These are phyloP conservation scores for Colletotrichum agaves DNA, from an alignment of 2,329 filamentous ascomycete genomes.

Conservation along the genomic window DNA sequence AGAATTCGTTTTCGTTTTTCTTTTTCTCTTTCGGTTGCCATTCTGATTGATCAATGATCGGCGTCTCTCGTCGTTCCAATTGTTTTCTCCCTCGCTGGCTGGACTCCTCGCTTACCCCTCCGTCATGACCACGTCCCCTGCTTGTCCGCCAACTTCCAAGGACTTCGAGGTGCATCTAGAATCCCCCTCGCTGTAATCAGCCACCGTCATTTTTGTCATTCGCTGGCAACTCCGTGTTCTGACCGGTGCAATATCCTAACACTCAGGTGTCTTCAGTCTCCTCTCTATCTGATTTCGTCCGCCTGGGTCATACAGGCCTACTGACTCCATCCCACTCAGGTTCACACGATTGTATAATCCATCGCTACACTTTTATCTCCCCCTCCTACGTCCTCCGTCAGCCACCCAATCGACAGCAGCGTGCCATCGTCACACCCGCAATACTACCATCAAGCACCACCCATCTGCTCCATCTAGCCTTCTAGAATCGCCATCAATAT, in stretches of 20 bases:
- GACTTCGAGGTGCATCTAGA: conserved; percentile 31
- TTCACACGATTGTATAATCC: conserved; percentile 9
- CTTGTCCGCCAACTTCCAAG: conserved; percentile 13
- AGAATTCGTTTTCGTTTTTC: neutral
- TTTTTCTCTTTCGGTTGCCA: neutral
- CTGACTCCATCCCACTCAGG: conserved; percentile 21
- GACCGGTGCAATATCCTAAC: neutral
- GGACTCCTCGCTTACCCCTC: conserved; percentile 15
- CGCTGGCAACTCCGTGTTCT: conserved; percentile 12
- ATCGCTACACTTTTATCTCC: neutral
- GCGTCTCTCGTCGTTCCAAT: conserved; percentile 3
- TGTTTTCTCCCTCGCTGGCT: neutral
- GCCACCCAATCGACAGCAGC: conserved; percentile 1
- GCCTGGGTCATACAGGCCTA: neutral
- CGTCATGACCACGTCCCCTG: neutral
- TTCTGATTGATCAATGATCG: conserved; percentile 24
- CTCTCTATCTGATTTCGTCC: neutral
- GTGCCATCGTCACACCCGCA: conserved; percentile 24
- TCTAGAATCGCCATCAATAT: conserved; percentile 5
- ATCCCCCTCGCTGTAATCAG: neutral
- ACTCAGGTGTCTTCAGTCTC: neutral
- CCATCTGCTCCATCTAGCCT: conserved; percentile 2
- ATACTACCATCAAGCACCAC: conserved; percentile 19
- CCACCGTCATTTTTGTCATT: conserved; percentile 8
- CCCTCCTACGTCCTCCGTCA: neutral